Evolutionary conservation across 345 rosid species (phyloP), one percentile per base, ranked within the genome.

Genomic region (Raphanus raphanistrum): DNA sequence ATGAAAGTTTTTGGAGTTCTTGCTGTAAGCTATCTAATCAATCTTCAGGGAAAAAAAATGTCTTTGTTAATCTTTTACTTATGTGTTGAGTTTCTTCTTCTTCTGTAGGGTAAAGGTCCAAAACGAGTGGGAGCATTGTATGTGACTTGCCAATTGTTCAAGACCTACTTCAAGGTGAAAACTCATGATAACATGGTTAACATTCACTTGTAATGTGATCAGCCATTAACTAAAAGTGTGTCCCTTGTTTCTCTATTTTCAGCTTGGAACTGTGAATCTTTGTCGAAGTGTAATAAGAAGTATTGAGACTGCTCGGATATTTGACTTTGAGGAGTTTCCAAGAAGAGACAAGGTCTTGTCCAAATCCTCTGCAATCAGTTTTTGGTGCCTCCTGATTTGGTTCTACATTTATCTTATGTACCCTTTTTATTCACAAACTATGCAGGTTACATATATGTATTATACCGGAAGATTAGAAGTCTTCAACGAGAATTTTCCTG

Each of bases 241-340:
- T 64, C 38, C 27, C 31, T 57, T 6, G 25, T 43, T 9, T 75
- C 36, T 71, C n/a, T 66, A 11, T 84, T 71, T 71, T 82, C 94
- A 95, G 99, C 99, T 95, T 70, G 99, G 99, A 71, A 95, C 97
- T 3, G 98, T 92, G 80, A 90, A 95, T 82, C 98, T 92, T 63
- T 92, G 97, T 78, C 88, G 99, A 75, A 95, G 99, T 90, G 97
- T 95, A 9, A 95, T 95, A 77, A 84, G 99, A 84, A 95, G 99
- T 78, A 95, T 95, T 50, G 97, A 92, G 87, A 90, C 99, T 76
- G 98, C 96, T 26, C 89, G 98, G 12, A 92, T 92, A 69, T 95
- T 92, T 81, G 94, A 95, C 82, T 92, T 95, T 73, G 99, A 95
- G 80, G 99, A 95, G 78, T 95, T 95, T 80, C 98, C 96, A 63